Base-by-base conservation (phyloP, 2,329 filamentous ascomycete genomes). In the Neopestalotiopsis rosae region DNA sequence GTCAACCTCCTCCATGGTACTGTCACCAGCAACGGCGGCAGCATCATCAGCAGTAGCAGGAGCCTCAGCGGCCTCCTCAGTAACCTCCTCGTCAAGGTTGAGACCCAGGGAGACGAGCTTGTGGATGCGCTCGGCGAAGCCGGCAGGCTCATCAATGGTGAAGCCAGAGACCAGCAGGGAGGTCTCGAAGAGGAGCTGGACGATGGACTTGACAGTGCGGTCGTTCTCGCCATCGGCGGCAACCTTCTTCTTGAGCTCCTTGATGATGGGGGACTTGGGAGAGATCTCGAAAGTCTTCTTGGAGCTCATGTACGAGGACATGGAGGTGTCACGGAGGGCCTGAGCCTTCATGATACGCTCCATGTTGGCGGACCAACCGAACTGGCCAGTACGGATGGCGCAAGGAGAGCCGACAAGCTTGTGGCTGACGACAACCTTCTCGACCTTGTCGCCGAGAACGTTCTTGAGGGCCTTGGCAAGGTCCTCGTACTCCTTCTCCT, bases 311-410 rank as follows among this genome's bases (percentile, higher is more conserved):
- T 99, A 99, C 78, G 94, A 97, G 86, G 90, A 94, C 96, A 99
- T 99, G 79, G 95, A 98, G 76, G 96, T 99, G 88, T 99, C 96
- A 87, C 96, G 96, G 80, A 99, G 95, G 80, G 96, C 96, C 89
- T 99, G 96, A 34, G 96, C 96, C 92, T 99, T 99, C 96, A 99
- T 99, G 91, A 99, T 99, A 89, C 96, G 96, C 91, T 99, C 96
- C 96, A 99, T 99, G 91, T 99, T 99, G 82, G 96, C 96, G 69
- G 95, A 98, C 96, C 96, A 99, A 86, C 96, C 96, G 85, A 99
- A 99, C 87, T 98, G 96, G 80, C 96, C 96, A 76, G 96, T 99
- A 84, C 96, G 95, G 89, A 99, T 98, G 82, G 96, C 96, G 86
- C 96, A 98, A 80, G 96, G 96, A 74, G 96, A 90, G 81, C 92